Evolutionary conservation across 148 eudicot genomes (phyloP).

Genomic region (Rhododendron ovatum): DNA sequence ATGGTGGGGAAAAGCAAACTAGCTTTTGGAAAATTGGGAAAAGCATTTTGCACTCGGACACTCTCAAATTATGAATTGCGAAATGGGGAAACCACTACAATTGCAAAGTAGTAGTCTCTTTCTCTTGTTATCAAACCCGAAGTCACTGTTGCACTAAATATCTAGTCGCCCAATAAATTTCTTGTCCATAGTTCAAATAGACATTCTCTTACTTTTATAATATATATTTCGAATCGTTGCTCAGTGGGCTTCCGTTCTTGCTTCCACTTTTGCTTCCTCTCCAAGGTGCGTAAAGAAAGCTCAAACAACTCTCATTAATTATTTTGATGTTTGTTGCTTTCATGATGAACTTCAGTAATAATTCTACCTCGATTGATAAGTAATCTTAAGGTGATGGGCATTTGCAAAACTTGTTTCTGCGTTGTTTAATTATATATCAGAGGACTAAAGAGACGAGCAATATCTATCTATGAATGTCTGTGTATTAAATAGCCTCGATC

Average conservation of each 20-base stretch:
- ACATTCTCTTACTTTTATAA: not conserved
- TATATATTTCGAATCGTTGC: not conserved
- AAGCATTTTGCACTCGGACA: not conserved
- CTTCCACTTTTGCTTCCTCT: not conserved
- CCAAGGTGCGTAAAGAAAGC: not conserved
- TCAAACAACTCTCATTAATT: not conserved
- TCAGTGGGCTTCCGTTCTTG: not conserved
- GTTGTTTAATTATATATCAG: not conserved
- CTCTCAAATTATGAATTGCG: not conserved
- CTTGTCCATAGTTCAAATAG: not conserved
- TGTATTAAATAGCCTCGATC: too few relatives aligned
- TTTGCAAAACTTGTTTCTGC: too few relatives aligned
- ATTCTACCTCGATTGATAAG: not conserved
- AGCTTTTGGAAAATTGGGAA: constrained; percentile 10
- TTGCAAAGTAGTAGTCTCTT: not conserved
- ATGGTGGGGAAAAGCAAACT: constrained; percentile 13
- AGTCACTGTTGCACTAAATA: not conserved
- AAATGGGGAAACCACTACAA: not conserved
- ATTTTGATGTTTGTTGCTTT: not conserved
- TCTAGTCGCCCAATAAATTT: not conserved
- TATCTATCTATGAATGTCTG: too few relatives aligned
- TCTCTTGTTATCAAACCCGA: not conserved
- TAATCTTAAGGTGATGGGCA: too few relatives aligned
- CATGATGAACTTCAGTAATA: not conserved
- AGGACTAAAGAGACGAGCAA: too few relatives aligned